phyloP scores from a whole-genome alignment of 106 monocot species.

The Allium fistulosum region DNA sequence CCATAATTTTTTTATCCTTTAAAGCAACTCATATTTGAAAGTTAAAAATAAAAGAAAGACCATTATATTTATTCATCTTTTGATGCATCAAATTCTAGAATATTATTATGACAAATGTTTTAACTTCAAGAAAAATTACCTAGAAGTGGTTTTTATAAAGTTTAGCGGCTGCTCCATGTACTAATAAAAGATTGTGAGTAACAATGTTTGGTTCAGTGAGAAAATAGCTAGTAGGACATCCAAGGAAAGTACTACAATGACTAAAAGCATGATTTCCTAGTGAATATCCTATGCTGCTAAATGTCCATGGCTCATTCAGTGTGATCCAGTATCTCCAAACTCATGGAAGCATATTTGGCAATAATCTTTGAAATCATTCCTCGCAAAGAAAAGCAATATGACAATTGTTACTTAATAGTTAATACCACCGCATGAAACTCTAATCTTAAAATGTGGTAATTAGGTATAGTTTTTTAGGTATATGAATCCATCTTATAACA shows the following conservation, averaged over 20 bases:
- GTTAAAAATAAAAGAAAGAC: too few species aligned
- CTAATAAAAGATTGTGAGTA: slow-evolving; percentile 35
- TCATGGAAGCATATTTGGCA: slow-evolving; percentile 8
- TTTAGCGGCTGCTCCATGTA: slow-evolving; percentile 30
- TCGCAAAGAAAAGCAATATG: neutral
- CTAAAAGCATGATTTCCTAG: neutral
- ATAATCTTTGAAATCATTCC: slow-evolving; percentile 17
- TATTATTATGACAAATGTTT: too few species aligned
- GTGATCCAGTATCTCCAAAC: slow-evolving; percentile 23
- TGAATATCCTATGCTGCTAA: slow-evolving; percentile 1
- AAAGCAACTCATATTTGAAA: too few species aligned
- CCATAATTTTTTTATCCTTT: too few species aligned
- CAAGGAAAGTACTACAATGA: neutral
- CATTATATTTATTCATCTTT: too few species aligned
- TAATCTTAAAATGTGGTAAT: too few species aligned
- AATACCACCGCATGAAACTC: too few species aligned
- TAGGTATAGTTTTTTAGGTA: too few species aligned
- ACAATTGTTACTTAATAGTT: too few species aligned
- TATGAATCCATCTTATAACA: too few species aligned
- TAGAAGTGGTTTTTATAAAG: slow-evolving; percentile 50
- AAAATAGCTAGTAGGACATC: neutral
- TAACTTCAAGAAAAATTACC: slow-evolving; percentile 6
- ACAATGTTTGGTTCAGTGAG: neutral
- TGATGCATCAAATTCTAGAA: too few species aligned
- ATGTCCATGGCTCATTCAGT: slow-evolving; percentile 11